phyloP scores from a whole-genome alignment of 2,329 filamentous ascomycete species.

The Penicillium hesseltinei region DNA sequence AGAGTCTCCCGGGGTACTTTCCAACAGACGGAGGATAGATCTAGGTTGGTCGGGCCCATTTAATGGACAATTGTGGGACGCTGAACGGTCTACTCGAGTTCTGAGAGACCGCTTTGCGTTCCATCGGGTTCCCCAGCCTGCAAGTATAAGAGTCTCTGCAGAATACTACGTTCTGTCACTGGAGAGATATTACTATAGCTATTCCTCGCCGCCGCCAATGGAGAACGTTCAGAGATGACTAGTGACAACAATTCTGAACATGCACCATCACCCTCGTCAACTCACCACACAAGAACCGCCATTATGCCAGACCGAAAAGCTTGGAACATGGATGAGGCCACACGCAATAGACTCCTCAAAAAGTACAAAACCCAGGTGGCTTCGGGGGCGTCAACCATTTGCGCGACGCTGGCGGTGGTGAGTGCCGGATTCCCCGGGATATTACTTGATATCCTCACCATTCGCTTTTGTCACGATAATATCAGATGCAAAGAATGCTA shows the following conservation, averaged over 20 bases:
- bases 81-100: conserved; percentile 48
- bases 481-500: conserved; percentile 6
- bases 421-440: conserved; percentile 14
- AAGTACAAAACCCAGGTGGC: conserved; percentile 48
- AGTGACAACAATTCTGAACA: conserved; percentile 41
- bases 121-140: conserved; percentile 51
- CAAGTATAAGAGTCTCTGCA: conserved; percentile 8
- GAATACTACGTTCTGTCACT: background rate
- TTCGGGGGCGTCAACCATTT: conserved; percentile 45
- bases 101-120: conserved; percentile 54
- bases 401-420: conserved; percentile 48
- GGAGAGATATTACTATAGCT: conserved; percentile 5
- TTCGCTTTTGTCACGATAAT: background rate
- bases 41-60: conserved; percentile 23
- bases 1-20: background rate
- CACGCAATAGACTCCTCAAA: conserved; percentile 45
- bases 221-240: conserved; percentile 38
- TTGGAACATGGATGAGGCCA: conserved; percentile 41
- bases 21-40: background rate
- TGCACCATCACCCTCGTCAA: conserved; percentile 38
- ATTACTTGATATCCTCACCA: background rate
- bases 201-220: conserved; percentile 21
- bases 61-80: conserved; percentile 51
- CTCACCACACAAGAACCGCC: conserved; percentile 34
- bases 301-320: conserved; percentile 32